Evolutionary conservation across 768 basidiomycete genomes (phyloP), one percentile per base, ranked within the genome.

Genomic region (Lactifluus echinatus): DNA sequence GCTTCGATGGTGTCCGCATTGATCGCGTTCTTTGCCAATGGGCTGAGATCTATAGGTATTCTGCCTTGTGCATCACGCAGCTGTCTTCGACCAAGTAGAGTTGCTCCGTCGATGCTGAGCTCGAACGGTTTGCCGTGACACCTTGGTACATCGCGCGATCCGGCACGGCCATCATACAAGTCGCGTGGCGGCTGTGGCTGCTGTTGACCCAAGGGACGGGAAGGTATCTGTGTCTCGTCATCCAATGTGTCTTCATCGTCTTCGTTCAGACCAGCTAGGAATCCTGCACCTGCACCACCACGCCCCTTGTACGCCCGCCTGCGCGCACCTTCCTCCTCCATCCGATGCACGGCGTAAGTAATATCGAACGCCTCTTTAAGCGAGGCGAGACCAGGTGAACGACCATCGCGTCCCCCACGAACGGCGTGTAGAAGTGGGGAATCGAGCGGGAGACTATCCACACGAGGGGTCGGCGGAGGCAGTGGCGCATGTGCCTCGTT

Each of bases 301-400:
- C 81, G 79, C 11, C 84, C 86, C 53, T 88, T 84, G 71, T 87
- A 88, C 45, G 87, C 91, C 24, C 89, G 80, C 50, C 91, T 76
- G 53, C 90, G 79, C 0, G 89, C 89, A 14, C 93, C 95, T 71
- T 99, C 96, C 71, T 99, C 96, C 69, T 97, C 95, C 95, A 98
- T 98, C 17, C 95, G 85, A 71, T 99, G 96, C 0, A 99, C 96
- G 3, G 96, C 95, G 70, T 97, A 97, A 1, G 96, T 95, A 67
- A 99, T 87, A 70, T 99, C 96, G 71, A 99, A 98, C 3, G 96
- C 94, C 69, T 98, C 96, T 67, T 96, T 98, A 70, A 99, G 83
- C 0, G 88, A 84, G 0, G 92, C 87, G 26, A 98, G 68, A 23
- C 96, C 94, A 2, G 96, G 96, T 50, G 95, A 97, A 40, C 91